phyloP scores from a whole-genome alignment of 2,329 filamentous ascomycete species.

The Trichoderma oligosporum region DNA sequence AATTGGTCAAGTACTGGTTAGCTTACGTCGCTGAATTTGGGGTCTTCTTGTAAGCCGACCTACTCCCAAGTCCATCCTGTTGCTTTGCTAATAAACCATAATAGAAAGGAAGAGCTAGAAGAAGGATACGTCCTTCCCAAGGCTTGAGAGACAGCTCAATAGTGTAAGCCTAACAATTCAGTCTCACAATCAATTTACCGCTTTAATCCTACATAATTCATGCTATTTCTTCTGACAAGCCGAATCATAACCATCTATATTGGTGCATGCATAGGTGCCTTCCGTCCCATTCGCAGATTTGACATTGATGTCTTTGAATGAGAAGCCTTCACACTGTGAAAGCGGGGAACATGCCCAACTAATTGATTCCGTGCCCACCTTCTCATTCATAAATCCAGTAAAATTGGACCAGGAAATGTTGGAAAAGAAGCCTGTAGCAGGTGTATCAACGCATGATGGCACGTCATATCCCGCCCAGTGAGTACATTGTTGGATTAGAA shows the following conservation, averaged over 20 bases:
- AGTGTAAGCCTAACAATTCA: too few relatives aligned
- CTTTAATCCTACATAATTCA: too few relatives aligned
- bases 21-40: conserved; percentile 33
- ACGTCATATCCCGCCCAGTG: conserved; percentile 8
- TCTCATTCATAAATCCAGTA: conserved; percentile 7
- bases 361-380: neutral
- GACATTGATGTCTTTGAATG: conserved; percentile 3
- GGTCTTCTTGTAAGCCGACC: neutral
- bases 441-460: conserved; percentile 3
- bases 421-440: conserved; percentile 1
- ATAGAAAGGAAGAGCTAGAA: conserved; percentile 3
- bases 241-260: neutral
- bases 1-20: conserved; percentile 30
- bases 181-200: too few relatives aligned
- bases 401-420: conserved; percentile 6
- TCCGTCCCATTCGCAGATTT: neutral
- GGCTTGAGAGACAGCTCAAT: neutral
- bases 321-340: conserved; percentile 1
- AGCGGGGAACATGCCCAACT: conserved; percentile 6
- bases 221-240: neutral
- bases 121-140: conserved; percentile 6
- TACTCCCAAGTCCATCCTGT: neutral
- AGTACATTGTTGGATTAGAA: conserved; percentile 2
- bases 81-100: neutral
- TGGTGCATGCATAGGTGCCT: conserved; percentile 1